Conservation (phyloP, 805 yeast species). For the Geotrichum ghanense region DNA sequence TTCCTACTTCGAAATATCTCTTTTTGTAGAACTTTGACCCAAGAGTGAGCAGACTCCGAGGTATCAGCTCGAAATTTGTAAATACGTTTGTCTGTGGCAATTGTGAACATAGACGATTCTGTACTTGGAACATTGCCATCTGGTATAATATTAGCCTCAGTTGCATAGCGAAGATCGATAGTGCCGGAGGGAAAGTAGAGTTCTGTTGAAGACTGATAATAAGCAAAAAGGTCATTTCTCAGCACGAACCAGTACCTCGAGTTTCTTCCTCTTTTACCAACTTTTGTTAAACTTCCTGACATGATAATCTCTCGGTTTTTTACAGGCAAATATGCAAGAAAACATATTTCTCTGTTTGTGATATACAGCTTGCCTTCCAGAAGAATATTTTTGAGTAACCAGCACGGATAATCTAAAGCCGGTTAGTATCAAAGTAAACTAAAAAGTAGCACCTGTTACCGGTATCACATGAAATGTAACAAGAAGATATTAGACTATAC, state of each 20-base stretch:
- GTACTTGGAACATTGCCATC: constrained; percentile 14
- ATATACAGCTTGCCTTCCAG: constrained; percentile 78
- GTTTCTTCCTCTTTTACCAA: constrained; percentile 27
- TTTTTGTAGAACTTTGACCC: constrained; percentile 68
- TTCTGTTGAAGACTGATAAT: constrained; percentile 63
- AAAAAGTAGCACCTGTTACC: not conserved
- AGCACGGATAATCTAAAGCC: constrained; percentile 47
- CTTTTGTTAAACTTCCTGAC: constrained; percentile 41
- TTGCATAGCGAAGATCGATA: constrained; percentile 57
- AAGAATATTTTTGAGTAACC: constrained; percentile 74
- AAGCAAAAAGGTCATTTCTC: constrained; percentile 52
- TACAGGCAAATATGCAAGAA: constrained; percentile 70
- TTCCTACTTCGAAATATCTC: constrained; percentile 67
- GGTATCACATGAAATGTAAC: not conserved
- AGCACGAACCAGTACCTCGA: constrained; percentile 73
- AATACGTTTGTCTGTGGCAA: constrained; percentile 45
- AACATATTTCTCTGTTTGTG: constrained; percentile 52
- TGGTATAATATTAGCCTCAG: constrained; percentile 43
- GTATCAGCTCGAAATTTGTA: constrained; percentile 68
- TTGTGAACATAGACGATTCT: constrained; percentile 30
- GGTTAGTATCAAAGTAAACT: constrained; percentile 2
- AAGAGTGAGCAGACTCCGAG: constrained; percentile 57
- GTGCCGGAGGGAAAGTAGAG: constrained; percentile 74
- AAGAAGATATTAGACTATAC: too few relatives aligned
- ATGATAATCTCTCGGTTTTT: constrained; percentile 32